These are phyloP conservation scores for Hortiboletus flavorubellus DNA, from an alignment of 768 basidiomycete genomes.

Conservation along the genomic window DNA sequence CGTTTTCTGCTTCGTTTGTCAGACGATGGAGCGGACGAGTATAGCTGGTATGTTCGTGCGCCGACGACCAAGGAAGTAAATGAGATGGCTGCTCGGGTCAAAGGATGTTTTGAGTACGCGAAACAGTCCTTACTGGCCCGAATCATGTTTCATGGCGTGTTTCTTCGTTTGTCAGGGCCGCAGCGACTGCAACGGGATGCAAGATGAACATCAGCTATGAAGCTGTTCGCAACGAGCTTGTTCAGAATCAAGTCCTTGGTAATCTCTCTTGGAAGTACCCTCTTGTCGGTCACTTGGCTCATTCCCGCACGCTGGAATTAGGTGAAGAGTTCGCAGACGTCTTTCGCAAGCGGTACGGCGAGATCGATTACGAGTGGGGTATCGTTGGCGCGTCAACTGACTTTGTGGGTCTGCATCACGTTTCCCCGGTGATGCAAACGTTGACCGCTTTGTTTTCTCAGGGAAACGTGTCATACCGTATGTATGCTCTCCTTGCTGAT, in stretches of 20 bases:
- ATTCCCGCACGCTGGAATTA: slow-evolving; percentile 21
- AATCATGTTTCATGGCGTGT: background rate
- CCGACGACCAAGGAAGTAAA: slow-evolving; percentile 60
- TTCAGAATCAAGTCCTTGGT: slow-evolving; percentile 67
- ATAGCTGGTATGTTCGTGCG: slow-evolving; percentile 70
- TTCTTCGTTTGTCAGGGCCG: slow-evolving; percentile 42
- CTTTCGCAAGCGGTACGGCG: slow-evolving; percentile 55
- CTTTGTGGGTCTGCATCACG: slow-evolving; percentile 52
- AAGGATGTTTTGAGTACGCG: slow-evolving; percentile 67
- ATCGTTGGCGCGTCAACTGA: slow-evolving; percentile 68
- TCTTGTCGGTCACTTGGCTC: background rate
- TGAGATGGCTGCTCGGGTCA: slow-evolving; percentile 56
- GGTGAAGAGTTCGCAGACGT: slow-evolving; percentile 64
- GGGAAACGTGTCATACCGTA: slow-evolving; percentile 68
- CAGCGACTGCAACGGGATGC: slow-evolving; percentile 65
- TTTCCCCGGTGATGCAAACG: background rate
- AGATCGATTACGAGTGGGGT: slow-evolving; percentile 59
- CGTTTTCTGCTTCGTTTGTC: background rate
- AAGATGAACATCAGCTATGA: slow-evolving; percentile 40
- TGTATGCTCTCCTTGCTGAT: background rate
- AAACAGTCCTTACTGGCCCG: background rate
- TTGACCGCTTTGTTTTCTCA: slow-evolving; percentile 2
- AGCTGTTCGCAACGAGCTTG: slow-evolving; percentile 47
- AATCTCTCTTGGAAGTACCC: too few species aligned
- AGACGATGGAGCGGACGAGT: background rate